Percentiles rank a stretch among this genome's conserved stretches.
Evolutionary conservation across 192 early-diverging fungal genomes (phyloP).

Genomic region (Dissophora globulifera): DNA sequence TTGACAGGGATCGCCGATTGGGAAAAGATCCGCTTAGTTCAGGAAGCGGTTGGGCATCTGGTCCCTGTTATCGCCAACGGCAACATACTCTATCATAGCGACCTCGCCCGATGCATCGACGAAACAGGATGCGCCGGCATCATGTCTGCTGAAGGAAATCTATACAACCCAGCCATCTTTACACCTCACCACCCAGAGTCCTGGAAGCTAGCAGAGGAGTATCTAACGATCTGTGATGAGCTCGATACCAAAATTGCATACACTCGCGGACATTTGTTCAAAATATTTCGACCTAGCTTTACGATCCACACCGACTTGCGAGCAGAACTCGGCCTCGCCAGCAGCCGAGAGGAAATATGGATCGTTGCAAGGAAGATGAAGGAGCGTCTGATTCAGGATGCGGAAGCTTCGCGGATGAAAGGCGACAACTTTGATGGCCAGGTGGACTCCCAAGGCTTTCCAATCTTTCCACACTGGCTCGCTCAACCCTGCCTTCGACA

Average conservation of each 20-base stretch:
- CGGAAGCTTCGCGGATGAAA: constrained; percentile 7
- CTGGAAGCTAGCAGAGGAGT: constrained; percentile 89
- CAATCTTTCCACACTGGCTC: constrained; percentile 74
- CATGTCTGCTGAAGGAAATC: constrained; percentile 90
- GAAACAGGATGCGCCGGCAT: constrained; percentile 90
- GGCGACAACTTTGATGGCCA: constrained; percentile 26
- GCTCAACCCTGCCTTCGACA: constrained; percentile 74
- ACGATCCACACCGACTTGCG: constrained; percentile 83
- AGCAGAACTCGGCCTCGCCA: constrained; percentile 69
- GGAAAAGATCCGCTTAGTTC: constrained; percentile 89
- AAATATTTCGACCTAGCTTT: constrained; percentile 84
- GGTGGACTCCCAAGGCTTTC: constrained; percentile 60
- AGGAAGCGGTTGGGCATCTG: constrained; percentile 70
- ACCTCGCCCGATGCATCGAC: constrained; percentile 86
- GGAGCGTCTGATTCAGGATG: constrained; percentile 59
- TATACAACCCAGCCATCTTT: constrained; percentile 94
- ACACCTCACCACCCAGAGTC: constrained; percentile 64
- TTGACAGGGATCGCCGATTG: constrained; percentile 96
- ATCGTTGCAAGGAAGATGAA: constrained; percentile 68
- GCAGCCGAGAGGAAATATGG: constrained; percentile 67
- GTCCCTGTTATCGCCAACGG: constrained; percentile 98
- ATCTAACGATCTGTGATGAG: constrained; percentile 83
- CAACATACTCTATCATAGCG: constrained; percentile 93
- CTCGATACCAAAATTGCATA: constrained; percentile 68
- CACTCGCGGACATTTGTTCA: constrained; percentile 93